These are phyloP conservation scores for Morella rubra DNA, from an alignment of 306 rosid species.

Conservation along the genomic window DNA sequence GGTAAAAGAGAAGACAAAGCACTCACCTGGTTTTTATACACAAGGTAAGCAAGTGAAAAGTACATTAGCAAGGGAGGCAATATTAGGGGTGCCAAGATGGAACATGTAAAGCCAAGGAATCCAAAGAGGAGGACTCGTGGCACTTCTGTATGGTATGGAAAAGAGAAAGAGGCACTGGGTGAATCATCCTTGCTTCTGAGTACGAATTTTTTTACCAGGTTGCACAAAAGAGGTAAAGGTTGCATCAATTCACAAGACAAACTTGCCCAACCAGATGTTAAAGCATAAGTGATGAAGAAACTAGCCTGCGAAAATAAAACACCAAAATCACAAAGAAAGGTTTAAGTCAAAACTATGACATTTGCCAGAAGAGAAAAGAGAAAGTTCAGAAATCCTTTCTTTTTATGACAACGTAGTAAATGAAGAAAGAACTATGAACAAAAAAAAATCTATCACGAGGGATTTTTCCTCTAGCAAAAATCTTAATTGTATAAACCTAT, in stretches of 20 bases:
- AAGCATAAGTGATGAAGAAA: constrained; percentile 83
- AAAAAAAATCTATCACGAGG: neutral
- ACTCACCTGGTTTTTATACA: constrained; percentile 85
- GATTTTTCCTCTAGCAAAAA: neutral
- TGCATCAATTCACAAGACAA: constrained; percentile 84
- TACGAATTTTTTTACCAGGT: constrained; percentile 44
- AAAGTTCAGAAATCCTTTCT: neutral
- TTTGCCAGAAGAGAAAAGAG: neutral
- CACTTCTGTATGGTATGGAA: constrained; percentile 92
- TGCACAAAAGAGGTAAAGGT: constrained; percentile 60
- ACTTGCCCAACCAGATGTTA: constrained; percentile 98
- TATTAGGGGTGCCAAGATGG: constrained; percentile 84
- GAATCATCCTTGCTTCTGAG: constrained; percentile 52
- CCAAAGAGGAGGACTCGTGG: constrained; percentile 84
- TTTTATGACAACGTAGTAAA: neutral
- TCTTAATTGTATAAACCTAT: neutral
- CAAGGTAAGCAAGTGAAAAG: constrained; percentile 80
- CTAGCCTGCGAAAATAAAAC: constrained; percentile 52
- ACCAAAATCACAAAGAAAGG: neutral
- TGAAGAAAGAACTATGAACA: neutral
- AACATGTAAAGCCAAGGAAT: constrained; percentile 81
- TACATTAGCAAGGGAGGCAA: constrained; percentile 78
- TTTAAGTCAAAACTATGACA: neutral
- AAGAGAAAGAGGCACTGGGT: constrained; percentile 34
- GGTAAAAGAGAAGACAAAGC: constrained; percentile 20